phyloP scores from a whole-genome alignment of 345 rosid species.

The Hibiscus tridactylites region DNA sequence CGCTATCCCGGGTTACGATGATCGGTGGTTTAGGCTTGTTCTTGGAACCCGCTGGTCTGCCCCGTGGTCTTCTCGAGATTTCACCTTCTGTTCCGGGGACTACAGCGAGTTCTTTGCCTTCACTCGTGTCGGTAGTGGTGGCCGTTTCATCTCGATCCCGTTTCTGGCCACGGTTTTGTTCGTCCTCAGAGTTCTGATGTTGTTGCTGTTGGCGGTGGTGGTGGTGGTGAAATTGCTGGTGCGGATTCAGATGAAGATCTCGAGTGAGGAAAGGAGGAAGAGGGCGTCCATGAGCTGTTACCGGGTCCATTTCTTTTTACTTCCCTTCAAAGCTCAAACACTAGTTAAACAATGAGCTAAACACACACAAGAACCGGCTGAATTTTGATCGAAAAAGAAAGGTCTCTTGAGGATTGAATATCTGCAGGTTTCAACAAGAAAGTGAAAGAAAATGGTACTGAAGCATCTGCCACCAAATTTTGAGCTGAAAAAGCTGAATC shows the following conservation, averaged over 20 bases:
- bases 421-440: constrained; percentile 6
- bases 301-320: constrained; percentile 51
- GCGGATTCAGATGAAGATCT: constrained; percentile 68
- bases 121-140: constrained; percentile 14
- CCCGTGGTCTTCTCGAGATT: constrained; percentile 62
- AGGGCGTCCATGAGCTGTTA: constrained; percentile 55
- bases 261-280: constrained; percentile 67
- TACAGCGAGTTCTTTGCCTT: constrained; percentile 31
- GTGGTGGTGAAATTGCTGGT: constrained; percentile 48
- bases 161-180: constrained; percentile 43
- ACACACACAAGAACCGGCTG: neutral
- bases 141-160: constrained; percentile 55
- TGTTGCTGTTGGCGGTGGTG: constrained; percentile 23
- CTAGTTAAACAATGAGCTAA: constrained; percentile 10
- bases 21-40: constrained; percentile 89
- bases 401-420: constrained; percentile 14
- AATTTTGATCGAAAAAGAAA: constrained; percentile 7
- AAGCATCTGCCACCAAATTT: constrained; percentile 19
- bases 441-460: neutral
- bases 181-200: constrained; percentile 42
- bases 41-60: constrained; percentile 83
- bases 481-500: constrained; percentile 7
- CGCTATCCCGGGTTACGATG: constrained; percentile 86
- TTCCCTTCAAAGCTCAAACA: constrained; percentile 1
- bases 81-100: constrained; percentile 44